These are phyloP conservation scores for Suillus alpinus DNA, from an alignment of 768 basidiomycete species.

Conservation along the genomic window DNA sequence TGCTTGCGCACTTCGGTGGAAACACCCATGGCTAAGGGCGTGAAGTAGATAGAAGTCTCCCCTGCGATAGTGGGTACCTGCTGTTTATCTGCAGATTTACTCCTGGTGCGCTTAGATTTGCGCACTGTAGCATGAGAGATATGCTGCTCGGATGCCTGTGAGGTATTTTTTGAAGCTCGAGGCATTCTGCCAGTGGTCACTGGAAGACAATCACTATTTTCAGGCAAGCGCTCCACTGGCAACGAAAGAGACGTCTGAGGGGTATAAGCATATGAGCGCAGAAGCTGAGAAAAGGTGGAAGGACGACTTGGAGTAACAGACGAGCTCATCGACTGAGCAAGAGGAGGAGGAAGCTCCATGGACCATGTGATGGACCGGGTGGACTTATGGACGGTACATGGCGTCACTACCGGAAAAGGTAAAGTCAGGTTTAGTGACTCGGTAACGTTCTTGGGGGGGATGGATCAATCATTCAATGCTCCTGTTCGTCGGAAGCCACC, in stretches of 20 bases:
- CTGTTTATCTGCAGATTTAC: neutral
- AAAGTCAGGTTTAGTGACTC: neutral
- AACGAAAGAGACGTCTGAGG: conserved; percentile 5
- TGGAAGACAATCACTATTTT: neutral
- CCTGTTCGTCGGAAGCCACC: conserved; percentile 1
- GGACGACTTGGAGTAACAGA: neutral
- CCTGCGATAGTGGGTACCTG: neutral
- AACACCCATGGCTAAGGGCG: neutral
- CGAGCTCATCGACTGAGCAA: neutral
- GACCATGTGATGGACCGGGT: neutral
- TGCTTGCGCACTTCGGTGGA: neutral
- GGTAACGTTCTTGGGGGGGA: neutral
- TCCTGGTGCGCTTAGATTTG: neutral
- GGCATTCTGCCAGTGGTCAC: neutral
- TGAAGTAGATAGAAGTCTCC: neutral
- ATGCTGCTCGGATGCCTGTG: conserved; percentile 6
- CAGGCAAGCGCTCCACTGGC: neutral
- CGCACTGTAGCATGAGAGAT: neutral
- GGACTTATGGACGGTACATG: neutral
- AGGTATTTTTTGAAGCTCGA: neutral
- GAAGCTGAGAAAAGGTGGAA: conserved; percentile 8
- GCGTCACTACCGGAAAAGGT: neutral
- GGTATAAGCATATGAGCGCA: conserved; percentile 15
- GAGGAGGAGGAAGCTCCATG: neutral
- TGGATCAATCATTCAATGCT: too few relatives aligned